A percentile compares a stretch with the other conserved stretches of the same genome.
Conservation (phyloP, 2,329 filamentous ascomycete species). For the Xylaria arbuscula region DNA sequence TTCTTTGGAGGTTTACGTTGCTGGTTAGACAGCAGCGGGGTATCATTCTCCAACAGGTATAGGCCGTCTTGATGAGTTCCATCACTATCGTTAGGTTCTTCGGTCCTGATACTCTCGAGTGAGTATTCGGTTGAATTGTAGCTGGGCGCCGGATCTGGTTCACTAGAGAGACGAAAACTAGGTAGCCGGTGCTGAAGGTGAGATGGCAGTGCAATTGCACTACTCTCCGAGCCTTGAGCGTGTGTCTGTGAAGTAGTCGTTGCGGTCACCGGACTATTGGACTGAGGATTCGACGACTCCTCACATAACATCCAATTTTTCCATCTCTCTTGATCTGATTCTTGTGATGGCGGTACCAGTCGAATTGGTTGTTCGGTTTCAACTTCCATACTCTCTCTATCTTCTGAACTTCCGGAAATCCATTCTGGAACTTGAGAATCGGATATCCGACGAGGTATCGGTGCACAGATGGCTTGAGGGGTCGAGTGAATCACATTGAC, state of each 20-base stretch:
- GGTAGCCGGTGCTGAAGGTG: conserved; percentile 41
- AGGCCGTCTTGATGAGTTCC: neutral
- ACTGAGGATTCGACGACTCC: conserved; percentile 8
- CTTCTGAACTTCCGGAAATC: conserved; percentile 43
- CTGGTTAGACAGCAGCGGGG: conserved; percentile 1
- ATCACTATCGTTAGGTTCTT: neutral
- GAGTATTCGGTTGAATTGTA: neutral
- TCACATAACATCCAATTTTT: conserved; percentile 37
- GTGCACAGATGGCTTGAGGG: conserved; percentile 42
- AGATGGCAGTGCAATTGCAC: conserved; percentile 38
- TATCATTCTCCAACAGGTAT: neutral
- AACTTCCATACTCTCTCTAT: conserved; percentile 44
- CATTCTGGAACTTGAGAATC: conserved; percentile 42
- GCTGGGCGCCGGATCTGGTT: conserved; percentile 14
- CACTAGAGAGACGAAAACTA: conserved; percentile 41
- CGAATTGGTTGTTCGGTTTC: conserved; percentile 42
- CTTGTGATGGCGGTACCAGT: conserved; percentile 39
- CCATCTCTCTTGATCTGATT: conserved; percentile 43
- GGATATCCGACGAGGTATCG: conserved; percentile 42
- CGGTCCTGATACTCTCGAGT: neutral
- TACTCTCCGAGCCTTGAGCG: conserved; percentile 21
- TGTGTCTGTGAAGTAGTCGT: conserved; percentile 6
- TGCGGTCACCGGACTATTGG: conserved; percentile 17
- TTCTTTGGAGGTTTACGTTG: conserved; percentile 11
- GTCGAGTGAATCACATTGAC: conserved; percentile 43